Percentiles rank a stretch among this genome's conserved stretches.
Evolutionary conservation across 306 rosid species (phyloP).

Genomic region (Malus asiatica): DNA sequence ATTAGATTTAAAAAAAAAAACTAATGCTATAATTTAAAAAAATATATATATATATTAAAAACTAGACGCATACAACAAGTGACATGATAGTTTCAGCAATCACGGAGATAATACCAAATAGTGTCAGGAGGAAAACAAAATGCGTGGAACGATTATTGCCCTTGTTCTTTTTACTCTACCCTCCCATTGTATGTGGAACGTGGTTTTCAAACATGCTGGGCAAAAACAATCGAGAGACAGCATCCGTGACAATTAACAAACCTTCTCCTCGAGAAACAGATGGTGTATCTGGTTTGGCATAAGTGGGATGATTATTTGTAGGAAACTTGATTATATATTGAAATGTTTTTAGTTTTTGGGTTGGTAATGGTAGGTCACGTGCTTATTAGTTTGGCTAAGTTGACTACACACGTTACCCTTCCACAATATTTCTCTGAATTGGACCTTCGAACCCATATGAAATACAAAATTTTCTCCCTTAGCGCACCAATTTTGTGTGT

Average conservation of each 20-base stretch:
- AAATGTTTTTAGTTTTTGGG: background rate
- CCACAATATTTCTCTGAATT: background rate
- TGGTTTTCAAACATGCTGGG: background rate
- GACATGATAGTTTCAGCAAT: too few relatives aligned
- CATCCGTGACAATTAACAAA: background rate
- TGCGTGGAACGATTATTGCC: background rate
- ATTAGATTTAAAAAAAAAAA: too few relatives aligned
- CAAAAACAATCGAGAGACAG: background rate
- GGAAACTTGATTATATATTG: too few relatives aligned
- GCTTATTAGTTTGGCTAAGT: too few relatives aligned
- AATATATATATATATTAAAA: too few relatives aligned
- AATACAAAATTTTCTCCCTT: too few relatives aligned
- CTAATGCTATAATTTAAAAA: rapidly evolving
- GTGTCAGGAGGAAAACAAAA: background rate
- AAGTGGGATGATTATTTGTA: too few relatives aligned
- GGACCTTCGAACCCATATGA: too few relatives aligned
- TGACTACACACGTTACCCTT: background rate
- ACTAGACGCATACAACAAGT: too few relatives aligned
- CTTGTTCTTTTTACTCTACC: too few relatives aligned
- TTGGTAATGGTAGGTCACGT: background rate
- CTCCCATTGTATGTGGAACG: background rate
- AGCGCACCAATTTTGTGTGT: too few relatives aligned
- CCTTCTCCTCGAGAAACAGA: background rate
- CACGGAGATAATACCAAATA: too few relatives aligned
- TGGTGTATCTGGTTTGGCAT: background rate